phyloP scores from a whole-genome alignment of 1,139 yeast genomes.

The Zygosaccharomyces pseudobailii region DNA sequence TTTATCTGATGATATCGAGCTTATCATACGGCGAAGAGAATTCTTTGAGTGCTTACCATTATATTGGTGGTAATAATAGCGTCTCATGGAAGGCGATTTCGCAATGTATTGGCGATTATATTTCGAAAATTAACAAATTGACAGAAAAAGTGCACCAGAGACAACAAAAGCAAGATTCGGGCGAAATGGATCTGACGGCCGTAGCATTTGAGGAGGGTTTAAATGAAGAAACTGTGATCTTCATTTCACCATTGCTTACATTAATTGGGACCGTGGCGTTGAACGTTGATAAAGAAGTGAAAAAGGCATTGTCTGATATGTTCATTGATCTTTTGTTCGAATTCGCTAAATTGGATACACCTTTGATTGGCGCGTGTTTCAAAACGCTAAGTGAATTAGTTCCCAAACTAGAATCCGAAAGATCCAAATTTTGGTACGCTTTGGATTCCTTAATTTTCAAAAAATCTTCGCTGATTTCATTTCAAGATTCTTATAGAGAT shows the following conservation, averaged over 20 bases:
- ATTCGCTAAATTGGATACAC: conserved; percentile 47
- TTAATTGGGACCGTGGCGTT: conserved; percentile 47
- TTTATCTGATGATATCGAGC: conserved; percentile 72
- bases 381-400: conserved; percentile 51
- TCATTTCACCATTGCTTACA: conserved; percentile 67
- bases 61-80: conserved; percentile 37
- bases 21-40: conserved; percentile 56
- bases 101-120: conserved; percentile 53
- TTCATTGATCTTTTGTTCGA: conserved; percentile 40
- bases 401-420: conserved; percentile 41
- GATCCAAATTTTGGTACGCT: conserved; percentile 59
- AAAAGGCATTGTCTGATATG: conserved; percentile 18
- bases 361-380: conserved; percentile 51
- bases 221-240: conserved; percentile 76
- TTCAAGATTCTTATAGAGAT: conserved; percentile 22
- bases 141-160: conserved; percentile 26
- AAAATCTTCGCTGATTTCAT: conserved; percentile 15
- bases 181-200: conserved; percentile 22
- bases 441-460: conserved; percentile 70
- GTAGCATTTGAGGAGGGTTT: conserved; percentile 46
- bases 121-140: conserved; percentile 42
- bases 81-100: conserved; percentile 58
- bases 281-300: conserved; percentile 33
- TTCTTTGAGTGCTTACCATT: conserved; percentile 44
- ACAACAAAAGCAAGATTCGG: conserved; percentile 32